Percentiles rank a stretch among this genome's conserved stretches.
phyloP scores from a whole-genome alignment of 1,284 basidiomycete genomes.

The Boletus smithii region DNA sequence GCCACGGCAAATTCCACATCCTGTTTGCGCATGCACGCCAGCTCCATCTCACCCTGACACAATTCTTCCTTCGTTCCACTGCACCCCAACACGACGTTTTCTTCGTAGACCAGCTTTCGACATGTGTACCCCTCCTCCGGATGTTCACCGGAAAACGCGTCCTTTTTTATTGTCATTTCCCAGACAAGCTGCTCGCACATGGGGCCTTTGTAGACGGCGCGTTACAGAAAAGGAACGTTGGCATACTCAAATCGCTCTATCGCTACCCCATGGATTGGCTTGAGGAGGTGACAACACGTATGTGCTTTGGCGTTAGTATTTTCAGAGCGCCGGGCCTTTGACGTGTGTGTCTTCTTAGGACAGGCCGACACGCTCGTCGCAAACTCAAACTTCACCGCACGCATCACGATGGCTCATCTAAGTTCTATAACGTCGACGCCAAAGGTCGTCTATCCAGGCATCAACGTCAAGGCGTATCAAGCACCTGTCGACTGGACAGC shows the following conservation, averaged over 20 bases:
- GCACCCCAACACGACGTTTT: conserved; percentile 74
- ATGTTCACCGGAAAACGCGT: conserved; percentile 68
- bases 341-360: conserved; percentile 40
- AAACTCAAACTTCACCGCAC: conserved; percentile 88
- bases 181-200: conserved; percentile 86
- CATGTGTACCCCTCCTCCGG: conserved; percentile 83
- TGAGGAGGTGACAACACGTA: conserved; percentile 89
- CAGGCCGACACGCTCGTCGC: conserved; percentile 89
- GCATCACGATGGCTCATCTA: conserved; percentile 78
- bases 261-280: conserved; percentile 86
- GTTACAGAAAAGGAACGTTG: conserved; percentile 37
- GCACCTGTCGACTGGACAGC: conserved; percentile 40
- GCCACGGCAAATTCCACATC: conserved; percentile 80
- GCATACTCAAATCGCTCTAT: conserved; percentile 72
- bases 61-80: conserved; percentile 51
- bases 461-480: conserved; percentile 75
- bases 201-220: conserved; percentile 67
- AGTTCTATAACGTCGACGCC: conserved; percentile 62
- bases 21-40: conserved; percentile 88
- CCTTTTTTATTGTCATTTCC: conserved; percentile 98
- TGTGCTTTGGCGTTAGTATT: conserved; percentile 26
- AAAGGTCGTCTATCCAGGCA: conserved; percentile 87
- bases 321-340: background rate
- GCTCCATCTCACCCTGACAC: conserved; percentile 63
- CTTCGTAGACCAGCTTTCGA: conserved; percentile 93